Evolutionary conservation across 2,329 filamentous ascomycete species (phyloP).

Genomic region (Claviceps spartinae): DNA sequence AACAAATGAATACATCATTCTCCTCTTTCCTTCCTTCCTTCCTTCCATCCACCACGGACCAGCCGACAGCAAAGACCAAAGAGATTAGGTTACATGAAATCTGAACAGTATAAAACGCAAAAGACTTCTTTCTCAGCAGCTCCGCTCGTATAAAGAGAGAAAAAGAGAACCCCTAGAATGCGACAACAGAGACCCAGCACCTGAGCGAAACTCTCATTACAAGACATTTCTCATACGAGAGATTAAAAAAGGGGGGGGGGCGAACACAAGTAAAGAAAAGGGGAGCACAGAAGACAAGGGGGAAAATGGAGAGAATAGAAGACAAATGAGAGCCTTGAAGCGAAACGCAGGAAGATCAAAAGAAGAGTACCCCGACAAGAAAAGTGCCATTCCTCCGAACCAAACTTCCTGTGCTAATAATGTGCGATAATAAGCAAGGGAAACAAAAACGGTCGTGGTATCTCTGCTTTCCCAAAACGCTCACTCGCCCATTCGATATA

Average conservation of each 20-base stretch:
- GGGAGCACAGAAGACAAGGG: background rate
- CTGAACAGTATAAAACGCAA: background rate
- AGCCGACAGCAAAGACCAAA: slow-evolving; percentile 18
- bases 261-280: background rate
- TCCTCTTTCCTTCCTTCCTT: slow-evolving; percentile 1
- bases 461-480: slow-evolving; percentile 24
- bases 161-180: background rate
- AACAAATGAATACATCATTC: background rate
- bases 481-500: slow-evolving; percentile 17
- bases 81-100: slow-evolving; percentile 11
- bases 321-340: slow-evolving; percentile 7
- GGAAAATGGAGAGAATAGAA: slow-evolving; percentile 8
- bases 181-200: too few relatives aligned
- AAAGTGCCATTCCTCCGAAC: slow-evolving; percentile 7
- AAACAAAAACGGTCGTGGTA: slow-evolving; percentile 22
- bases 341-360: background rate
- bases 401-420: slow-evolving; percentile 10
- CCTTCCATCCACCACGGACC: slow-evolving; percentile 15
- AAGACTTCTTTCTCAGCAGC: slow-evolving; percentile 2
- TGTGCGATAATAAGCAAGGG: slow-evolving; percentile 14
- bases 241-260: background rate
- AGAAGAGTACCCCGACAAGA: background rate
- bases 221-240: background rate
- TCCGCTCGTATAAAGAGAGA: background rate
- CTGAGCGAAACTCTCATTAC: background rate